phyloP scores from a whole-genome alignment of 306 rosid genomes.

The Pterocarpus macrocarpus region DNA sequence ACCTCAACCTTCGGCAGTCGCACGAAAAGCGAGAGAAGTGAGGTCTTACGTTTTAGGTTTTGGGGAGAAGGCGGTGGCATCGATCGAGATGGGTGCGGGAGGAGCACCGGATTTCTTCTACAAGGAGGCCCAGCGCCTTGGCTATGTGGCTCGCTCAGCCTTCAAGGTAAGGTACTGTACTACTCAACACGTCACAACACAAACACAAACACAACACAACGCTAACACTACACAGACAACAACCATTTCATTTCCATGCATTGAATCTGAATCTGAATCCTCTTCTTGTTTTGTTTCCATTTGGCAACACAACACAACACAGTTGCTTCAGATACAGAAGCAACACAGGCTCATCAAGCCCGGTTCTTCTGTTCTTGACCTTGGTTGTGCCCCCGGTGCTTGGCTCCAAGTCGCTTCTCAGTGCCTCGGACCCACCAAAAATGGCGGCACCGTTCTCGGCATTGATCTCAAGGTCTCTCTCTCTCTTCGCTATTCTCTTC shows the following conservation, averaged over 20 bases:
- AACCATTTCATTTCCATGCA: not conserved
- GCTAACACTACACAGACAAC: not conserved
- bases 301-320: not conserved
- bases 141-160: slow-evolving; percentile 95
- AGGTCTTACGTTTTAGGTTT: not conserved
- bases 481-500: not conserved
- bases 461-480: slow-evolving; percentile 76
- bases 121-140: slow-evolving; percentile 96
- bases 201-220: too few species aligned
- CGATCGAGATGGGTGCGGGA: slow-evolving; percentile 67
- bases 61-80: too few species aligned
- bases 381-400: slow-evolving; percentile 97
- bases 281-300: not conserved
- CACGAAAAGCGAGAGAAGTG: not conserved
- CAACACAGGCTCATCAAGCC: slow-evolving; percentile 72
- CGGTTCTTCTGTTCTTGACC: slow-evolving; percentile 82
- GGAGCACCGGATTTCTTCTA: slow-evolving; percentile 92
- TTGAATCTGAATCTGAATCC: too few species aligned
- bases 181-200: too few species aligned
- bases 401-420: slow-evolving; percentile 99
- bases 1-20: not conserved
- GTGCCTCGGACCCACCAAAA: slow-evolving; percentile 76
- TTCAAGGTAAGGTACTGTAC: slow-evolving; percentile 57
- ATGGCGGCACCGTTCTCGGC: slow-evolving; percentile 81
- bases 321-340: slow-evolving; percentile 88